phyloP scores from a whole-genome alignment of 2,329 filamentous ascomycete species.

The Neopestalotiopsis clavispora region DNA sequence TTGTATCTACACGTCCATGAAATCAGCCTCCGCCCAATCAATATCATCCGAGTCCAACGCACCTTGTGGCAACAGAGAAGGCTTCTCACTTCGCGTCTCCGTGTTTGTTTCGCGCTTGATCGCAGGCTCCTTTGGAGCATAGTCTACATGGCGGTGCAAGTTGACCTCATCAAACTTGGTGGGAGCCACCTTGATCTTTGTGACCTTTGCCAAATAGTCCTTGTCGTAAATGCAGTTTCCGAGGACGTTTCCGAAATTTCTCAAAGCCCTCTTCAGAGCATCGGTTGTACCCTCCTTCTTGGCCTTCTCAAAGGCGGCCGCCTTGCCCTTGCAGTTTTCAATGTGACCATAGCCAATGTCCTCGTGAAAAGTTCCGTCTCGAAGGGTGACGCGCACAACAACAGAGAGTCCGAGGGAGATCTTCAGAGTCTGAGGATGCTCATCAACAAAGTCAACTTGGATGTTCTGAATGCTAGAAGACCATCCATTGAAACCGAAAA shows the following conservation, averaged over 20 bases:
- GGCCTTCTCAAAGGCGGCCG: conserved; percentile 94
- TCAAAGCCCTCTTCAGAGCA: conserved; percentile 84
- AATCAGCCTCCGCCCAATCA: conserved; percentile 39
- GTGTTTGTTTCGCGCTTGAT: conserved; percentile 13
- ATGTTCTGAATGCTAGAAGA: conserved; percentile 94
- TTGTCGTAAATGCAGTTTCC: conserved; percentile 99
- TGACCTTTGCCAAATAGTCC: conserved; percentile 87
- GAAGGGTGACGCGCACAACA: conserved; percentile 86
- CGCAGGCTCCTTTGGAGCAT: conserved; percentile 62
- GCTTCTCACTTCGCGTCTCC: conserved; percentile 29
- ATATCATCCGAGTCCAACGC: conserved; percentile 49
- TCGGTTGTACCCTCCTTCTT: conserved; percentile 99
- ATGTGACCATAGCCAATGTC: conserved; percentile 97
- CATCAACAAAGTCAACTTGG: conserved; percentile 94
- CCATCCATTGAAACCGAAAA: conserved; percentile 61
- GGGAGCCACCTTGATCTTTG: conserved; percentile 81
- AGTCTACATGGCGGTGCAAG: conserved; percentile 82
- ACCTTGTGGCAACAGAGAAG: conserved; percentile 40
- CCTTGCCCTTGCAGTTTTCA: conserved; percentile 95
- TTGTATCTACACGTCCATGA: conserved; percentile 36
- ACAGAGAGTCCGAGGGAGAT: conserved; percentile 88
- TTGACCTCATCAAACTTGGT: conserved; percentile 79
- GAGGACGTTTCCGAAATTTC: conserved; percentile 93
- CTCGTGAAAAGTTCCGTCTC: conserved; percentile 96
- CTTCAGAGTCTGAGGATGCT: conserved; percentile 76